These are phyloP conservation scores for Hamamelis virginiana DNA, from an alignment of 164 flowering plant genomes.

Conservation along the genomic window DNA sequence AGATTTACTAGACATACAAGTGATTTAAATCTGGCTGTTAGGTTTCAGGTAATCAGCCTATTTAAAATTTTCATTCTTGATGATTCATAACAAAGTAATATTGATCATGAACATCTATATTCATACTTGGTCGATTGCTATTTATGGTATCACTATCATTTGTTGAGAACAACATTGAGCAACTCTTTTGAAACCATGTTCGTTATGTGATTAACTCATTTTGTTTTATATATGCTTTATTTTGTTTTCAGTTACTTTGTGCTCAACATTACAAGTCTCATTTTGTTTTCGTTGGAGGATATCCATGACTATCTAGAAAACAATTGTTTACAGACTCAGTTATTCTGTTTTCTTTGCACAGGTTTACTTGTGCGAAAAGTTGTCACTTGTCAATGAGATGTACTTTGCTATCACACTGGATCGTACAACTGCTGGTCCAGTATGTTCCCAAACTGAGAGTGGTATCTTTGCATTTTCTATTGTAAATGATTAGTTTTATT, in stretches of 20 bases:
- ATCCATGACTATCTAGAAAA: too few species aligned
- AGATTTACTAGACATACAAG: too few species aligned
- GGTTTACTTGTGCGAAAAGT: slow-evolving; percentile 83
- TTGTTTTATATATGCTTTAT: neutral
- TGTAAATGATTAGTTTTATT: neutral
- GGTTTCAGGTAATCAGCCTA: too few species aligned
- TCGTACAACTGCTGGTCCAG: slow-evolving; percentile 93
- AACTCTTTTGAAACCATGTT: too few species aligned
- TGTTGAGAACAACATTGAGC: neutral
- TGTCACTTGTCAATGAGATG: slow-evolving; percentile 94
- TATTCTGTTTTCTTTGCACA: slow-evolving; percentile 22
- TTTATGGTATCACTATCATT: neutral
- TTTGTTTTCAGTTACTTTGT: neutral
- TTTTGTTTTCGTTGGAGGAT: too few species aligned
- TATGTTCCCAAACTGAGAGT: slow-evolving; percentile 37
- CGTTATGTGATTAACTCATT: too few species aligned
- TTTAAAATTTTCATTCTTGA: neutral
- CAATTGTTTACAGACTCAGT: too few species aligned
- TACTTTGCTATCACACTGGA: slow-evolving; percentile 96
- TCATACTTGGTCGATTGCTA: neutral
- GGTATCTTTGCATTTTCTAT: neutral
- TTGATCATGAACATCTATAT: too few species aligned
- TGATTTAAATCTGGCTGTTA: too few species aligned
- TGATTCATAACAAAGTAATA: neutral
- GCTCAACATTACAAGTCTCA: too few species aligned